These are phyloP conservation scores for Lipomyces yamanashiensis DNA, from an alignment of 805 yeast species.

Conservation along the genomic window DNA sequence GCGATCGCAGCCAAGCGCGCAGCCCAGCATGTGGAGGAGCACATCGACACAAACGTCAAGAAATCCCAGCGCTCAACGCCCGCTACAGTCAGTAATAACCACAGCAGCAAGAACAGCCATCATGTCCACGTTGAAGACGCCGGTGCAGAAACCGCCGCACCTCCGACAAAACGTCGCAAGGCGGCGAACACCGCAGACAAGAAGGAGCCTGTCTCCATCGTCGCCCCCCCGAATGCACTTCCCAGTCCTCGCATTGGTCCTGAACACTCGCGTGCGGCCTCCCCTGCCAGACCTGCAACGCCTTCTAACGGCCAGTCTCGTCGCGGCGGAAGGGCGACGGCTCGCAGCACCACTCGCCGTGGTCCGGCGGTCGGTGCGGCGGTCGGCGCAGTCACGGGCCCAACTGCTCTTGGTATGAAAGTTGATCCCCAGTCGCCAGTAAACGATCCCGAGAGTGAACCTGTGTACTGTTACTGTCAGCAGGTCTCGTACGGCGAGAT, in stretches of 20 bases:
- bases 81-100: neutral
- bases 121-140: neutral
- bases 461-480: conserved; percentile 92
- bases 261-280: conserved; percentile 1
- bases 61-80: neutral
- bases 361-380: conserved; percentile 3
- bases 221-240: conserved; percentile 8
- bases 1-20: conserved; percentile 90
- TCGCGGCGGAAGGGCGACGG: conserved; percentile 11
- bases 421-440: conserved; percentile 2
- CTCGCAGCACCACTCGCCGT: conserved; percentile 7
- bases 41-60: conserved; percentile 14
- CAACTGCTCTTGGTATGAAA: neutral
- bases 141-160: neutral
- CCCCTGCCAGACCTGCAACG: conserved; percentile 3
- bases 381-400: conserved; percentile 6
- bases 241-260: conserved; percentile 10
- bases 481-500: conserved; percentile 97
- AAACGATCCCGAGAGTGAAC: conserved; percentile 54
- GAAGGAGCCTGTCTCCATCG: conserved; percentile 29
- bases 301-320: conserved; percentile 1
- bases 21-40: conserved; percentile 35
- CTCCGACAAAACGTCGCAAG: conserved; percentile 35
- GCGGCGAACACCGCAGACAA: conserved; percentile 32
- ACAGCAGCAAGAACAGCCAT: neutral